Evolutionary conservation across 2,329 filamentous ascomycete species (phyloP), one percentile per base, ranked within the genome.

Genomic region (Aspergillus sp.): DNA sequence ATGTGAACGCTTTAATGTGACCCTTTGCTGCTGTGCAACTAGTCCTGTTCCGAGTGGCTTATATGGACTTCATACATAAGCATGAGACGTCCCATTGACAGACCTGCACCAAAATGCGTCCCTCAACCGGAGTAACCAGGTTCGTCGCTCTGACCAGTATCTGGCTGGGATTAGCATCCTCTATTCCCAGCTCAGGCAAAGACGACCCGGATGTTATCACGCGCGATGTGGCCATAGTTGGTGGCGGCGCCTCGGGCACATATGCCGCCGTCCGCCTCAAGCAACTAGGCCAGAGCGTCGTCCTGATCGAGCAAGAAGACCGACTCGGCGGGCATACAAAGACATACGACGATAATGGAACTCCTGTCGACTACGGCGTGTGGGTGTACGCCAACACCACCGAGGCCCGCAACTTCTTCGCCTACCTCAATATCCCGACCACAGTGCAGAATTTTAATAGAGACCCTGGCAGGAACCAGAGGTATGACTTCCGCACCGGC

Each of bases 321-420:
- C 41, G 54, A 12, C 58, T 74, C 4, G 70, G 71, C 2, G 69
- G 71, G 2, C 66, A 70, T 44, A 66, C 64, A 1, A 57, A 65
- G 17, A 70, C 70, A 5, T 69, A 66, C 49, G 57, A 54, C 12
- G 64, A 70, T 44, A 27, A 60, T 5, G 56, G 53, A 5, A 44
- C 51, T 1, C 55, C 61, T 8, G 57, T 73, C n/a, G 69, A 72
- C 51, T 68, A 66, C 41, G 70, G 72, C 8, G 70, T 73, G 3
- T 54, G 62, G n/a, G 57, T 59, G 13, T 71, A 61, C 44, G 59
- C 63, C 42, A 63, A 70, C 47, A 64, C 57, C 6, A 51, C 60
- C 5, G 59, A 64, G 12, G 56, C 59, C 3, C 48, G 41, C 2
- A 41, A 66, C 4, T 71, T 66, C 53, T 68, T 74, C 41, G 53